These are phyloP conservation scores for Aspergillus chevalieri DNA, from an alignment of 2,329 filamentous ascomycete species.

Conservation along the genomic window DNA sequence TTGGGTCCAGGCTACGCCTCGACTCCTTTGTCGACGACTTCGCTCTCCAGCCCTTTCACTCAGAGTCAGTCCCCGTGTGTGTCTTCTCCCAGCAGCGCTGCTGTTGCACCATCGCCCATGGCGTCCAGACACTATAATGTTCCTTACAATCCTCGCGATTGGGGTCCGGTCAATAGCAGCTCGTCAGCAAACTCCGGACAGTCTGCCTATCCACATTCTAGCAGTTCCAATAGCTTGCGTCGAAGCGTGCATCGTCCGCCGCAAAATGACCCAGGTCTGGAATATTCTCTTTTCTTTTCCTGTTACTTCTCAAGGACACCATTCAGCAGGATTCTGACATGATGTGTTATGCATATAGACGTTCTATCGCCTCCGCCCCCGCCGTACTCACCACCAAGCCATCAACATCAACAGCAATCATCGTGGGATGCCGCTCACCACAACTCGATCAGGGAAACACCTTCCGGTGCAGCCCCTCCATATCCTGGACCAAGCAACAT, in stretches of 20 bases:
- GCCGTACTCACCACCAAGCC: slow-evolving; percentile 34
- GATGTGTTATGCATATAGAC: slow-evolving; percentile 13
- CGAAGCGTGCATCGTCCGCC: slow-evolving; percentile 20
- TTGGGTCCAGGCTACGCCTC: slow-evolving; percentile 23
- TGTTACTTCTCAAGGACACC: not conserved
- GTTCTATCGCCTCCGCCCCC: slow-evolving; percentile 31
- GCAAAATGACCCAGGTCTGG: slow-evolving; percentile 26
- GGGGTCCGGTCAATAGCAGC: slow-evolving; percentile 35
- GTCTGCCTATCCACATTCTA: slow-evolving; percentile 18
- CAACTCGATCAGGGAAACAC: slow-evolving; percentile 3
- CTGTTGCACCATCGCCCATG: slow-evolving; percentile 38
- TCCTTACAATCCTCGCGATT: slow-evolving; percentile 46
- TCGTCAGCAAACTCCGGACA: slow-evolving; percentile 19
- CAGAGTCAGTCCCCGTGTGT: slow-evolving; percentile 33
- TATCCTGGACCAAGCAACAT: slow-evolving; percentile 11
- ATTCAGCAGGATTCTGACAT: slow-evolving; percentile 5
- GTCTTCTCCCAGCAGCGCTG: slow-evolving; percentile 30
- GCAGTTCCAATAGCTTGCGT: slow-evolving; percentile 20
- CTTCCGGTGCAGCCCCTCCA: slow-evolving; percentile 11
- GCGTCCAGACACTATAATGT: slow-evolving; percentile 40
- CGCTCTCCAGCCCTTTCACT: slow-evolving; percentile 40
- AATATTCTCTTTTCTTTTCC: not conserved
- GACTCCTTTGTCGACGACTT: slow-evolving; percentile 39
- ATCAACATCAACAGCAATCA: slow-evolving; percentile 12
- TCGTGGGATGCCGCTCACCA: slow-evolving; percentile 10